Evolutionary conservation across 345 rosid species (phyloP).

Genomic region (Boechera divaricarpa): DNA sequence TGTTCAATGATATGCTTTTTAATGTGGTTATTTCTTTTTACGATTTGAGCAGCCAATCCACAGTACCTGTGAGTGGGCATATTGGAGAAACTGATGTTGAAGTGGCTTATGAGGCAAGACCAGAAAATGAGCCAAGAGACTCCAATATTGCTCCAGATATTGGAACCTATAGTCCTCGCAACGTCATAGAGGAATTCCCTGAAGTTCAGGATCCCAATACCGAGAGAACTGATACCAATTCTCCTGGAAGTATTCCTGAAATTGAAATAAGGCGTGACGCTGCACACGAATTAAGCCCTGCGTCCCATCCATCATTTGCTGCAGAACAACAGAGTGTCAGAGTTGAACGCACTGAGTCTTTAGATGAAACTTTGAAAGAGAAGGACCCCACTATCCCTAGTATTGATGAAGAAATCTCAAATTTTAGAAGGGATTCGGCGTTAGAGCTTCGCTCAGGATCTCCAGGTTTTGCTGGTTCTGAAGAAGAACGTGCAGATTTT

Average conservation of each 20-base stretch:
- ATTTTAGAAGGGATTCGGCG: slow-evolving; percentile 50
- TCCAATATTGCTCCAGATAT: slow-evolving; percentile 16
- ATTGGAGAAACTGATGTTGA: slow-evolving; percentile 32
- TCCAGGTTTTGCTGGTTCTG: slow-evolving; percentile 49
- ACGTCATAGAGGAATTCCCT: slow-evolving; percentile 42
- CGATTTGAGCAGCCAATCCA: slow-evolving; percentile 43
- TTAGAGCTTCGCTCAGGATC: slow-evolving; percentile 60
- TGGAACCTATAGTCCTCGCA: slow-evolving; percentile 47
- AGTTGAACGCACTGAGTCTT: slow-evolving; percentile 38
- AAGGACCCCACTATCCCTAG: slow-evolving; percentile 52
- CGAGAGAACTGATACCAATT: slow-evolving; percentile 25
- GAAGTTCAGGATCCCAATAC: slow-evolving; percentile 35
- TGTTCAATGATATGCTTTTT: not conserved
- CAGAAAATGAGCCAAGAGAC: slow-evolving; percentile 44
- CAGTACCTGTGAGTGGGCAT: slow-evolving; percentile 34
- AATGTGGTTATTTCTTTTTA: slow-evolving; percentile 23
- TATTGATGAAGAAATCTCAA: slow-evolving; percentile 51
- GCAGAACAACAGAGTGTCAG: slow-evolving; percentile 37
- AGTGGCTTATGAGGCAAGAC: slow-evolving; percentile 37
- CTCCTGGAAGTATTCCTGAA: slow-evolving; percentile 55
- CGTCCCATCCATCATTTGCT: slow-evolving; percentile 39
- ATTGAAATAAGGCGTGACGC: slow-evolving; percentile 70
- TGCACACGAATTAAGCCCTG: slow-evolving; percentile 44
- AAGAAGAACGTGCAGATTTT: slow-evolving; percentile 48
- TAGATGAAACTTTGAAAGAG: slow-evolving; percentile 49